phyloP scores from a whole-genome alignment of 495 filamentous ascomycete genomes.

The Penicillium cosmopolitanum region DNA sequence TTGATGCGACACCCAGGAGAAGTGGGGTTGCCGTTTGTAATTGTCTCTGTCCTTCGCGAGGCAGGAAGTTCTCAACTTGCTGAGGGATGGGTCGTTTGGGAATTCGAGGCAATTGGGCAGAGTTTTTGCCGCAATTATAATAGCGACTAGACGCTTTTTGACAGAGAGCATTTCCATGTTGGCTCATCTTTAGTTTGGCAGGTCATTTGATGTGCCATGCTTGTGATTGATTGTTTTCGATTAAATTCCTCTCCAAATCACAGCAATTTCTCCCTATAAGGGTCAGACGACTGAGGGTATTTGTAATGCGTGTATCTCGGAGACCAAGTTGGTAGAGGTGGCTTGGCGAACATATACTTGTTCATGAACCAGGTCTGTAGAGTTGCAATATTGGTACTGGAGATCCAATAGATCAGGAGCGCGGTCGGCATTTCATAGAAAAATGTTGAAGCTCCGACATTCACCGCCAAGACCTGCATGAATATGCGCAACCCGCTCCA shows the following conservation, averaged over 20 bases:
- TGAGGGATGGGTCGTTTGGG: no score
- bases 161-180: no score
- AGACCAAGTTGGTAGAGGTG: constrained; percentile 26
- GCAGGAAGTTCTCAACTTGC: no score
- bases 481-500: constrained; percentile 29
- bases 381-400: constrained; percentile 49
- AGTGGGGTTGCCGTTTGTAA: no score
- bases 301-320: constrained; percentile 22
- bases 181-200: no score
- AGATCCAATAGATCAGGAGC: constrained; percentile 75
- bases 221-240: not conserved
- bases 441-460: constrained; percentile 36
- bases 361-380: constrained; percentile 41
- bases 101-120: no score
- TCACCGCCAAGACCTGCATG: constrained; percentile 35
- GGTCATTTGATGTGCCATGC: no score
- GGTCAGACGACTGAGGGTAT: constrained; percentile 17
- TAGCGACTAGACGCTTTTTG: no score
- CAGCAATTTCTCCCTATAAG: constrained; percentile 25
- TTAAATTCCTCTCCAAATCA: constrained; percentile 7
- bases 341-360: constrained; percentile 38
- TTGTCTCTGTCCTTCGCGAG: no score
- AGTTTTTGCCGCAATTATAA: no score
- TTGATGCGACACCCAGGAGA: no score
- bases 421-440: constrained; percentile 58